Evolutionary conservation across 1,284 basidiomycete genomes (phyloP).

Genomic region (Tremellales sp.): DNA sequence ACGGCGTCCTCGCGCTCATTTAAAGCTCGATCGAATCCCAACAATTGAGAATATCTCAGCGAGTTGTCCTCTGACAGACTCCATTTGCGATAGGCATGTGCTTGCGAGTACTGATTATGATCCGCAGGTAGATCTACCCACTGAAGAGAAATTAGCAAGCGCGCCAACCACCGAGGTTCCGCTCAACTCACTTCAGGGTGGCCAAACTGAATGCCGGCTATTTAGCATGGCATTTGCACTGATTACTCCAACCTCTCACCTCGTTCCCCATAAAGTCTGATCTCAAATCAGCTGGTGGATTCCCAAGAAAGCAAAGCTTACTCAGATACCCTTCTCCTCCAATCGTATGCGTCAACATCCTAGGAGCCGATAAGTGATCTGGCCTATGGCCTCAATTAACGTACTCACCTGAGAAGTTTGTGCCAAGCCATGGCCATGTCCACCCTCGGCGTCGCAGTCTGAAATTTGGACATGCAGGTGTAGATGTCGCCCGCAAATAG

Average conservation of each 20-base stretch:
- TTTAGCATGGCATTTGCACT: neutral
- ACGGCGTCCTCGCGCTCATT: slow-evolving; percentile 7
- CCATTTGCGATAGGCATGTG: slow-evolving; percentile 16
- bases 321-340: slow-evolving; percentile 18
- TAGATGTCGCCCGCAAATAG: slow-evolving; percentile 18
- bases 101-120: slow-evolving; percentile 9
- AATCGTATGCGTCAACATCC: slow-evolving; percentile 11
- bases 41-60: slow-evolving; percentile 10
- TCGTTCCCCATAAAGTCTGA: slow-evolving; percentile 22
- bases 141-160: neutral
- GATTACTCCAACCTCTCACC: neutral
- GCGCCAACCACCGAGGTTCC: neutral
- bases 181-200: slow-evolving; percentile 13
- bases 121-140: slow-evolving; percentile 16
- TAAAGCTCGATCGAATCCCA: slow-evolving; percentile 10
- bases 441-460: slow-evolving; percentile 1
- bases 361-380: neutral
- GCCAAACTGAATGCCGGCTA: slow-evolving; percentile 10
- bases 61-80: slow-evolving; percentile 8
- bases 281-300: neutral
- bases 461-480: slow-evolving; percentile 12
- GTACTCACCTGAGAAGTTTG: slow-evolving; percentile 9
- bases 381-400: neutral
- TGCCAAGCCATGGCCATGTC: slow-evolving; percentile 14
- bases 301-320: slow-evolving; percentile 1